Conservation (phyloP, 495 filamentous ascomycete genomes). For the Eremomyces bilateralis region DNA sequence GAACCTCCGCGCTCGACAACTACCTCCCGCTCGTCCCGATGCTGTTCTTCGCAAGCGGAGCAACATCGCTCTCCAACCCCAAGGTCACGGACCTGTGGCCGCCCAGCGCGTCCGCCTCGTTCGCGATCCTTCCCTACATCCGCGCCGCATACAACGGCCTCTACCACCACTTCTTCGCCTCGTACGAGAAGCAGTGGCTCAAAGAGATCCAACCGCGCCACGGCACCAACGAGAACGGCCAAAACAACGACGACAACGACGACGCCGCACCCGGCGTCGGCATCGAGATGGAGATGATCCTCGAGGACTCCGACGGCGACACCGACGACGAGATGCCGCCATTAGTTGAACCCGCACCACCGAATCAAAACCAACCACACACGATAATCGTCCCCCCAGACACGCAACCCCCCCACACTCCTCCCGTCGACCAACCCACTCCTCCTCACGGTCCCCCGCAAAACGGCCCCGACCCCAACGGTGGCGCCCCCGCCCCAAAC, state of each 20-base stretch:
- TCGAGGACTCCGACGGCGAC: slow-evolving; percentile 13
- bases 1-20: slow-evolving; percentile 35
- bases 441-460: no score
- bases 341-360: no score
- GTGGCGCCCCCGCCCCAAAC: no score
- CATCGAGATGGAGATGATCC: slow-evolving; percentile 14
- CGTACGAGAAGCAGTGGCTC: slow-evolving; percentile 41
- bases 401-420: no score
- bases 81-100: slow-evolving; percentile 45
- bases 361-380: no score
- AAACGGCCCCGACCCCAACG: no score
- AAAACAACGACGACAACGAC: slow-evolving; percentile 22
- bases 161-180: slow-evolving; percentile 40
- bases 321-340: no score
- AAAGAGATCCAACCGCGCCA: slow-evolving; percentile 41
- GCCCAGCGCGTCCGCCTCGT: slow-evolving; percentile 46
- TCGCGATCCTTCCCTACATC: slow-evolving; percentile 45
- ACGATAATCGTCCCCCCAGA: no score
- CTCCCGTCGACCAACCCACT: no score
- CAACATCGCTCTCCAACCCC: slow-evolving; percentile 13
- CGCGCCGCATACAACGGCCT: slow-evolving; percentile 43
- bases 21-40: slow-evolving; percentile 40
- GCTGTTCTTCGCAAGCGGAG: slow-evolving; percentile 32
- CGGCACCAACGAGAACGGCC: slow-evolving; percentile 20
- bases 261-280: slow-evolving; percentile 18